Conservation (phyloP, 164 flowering plant genomes). For the Magnolia kwangsiensis region DNA sequence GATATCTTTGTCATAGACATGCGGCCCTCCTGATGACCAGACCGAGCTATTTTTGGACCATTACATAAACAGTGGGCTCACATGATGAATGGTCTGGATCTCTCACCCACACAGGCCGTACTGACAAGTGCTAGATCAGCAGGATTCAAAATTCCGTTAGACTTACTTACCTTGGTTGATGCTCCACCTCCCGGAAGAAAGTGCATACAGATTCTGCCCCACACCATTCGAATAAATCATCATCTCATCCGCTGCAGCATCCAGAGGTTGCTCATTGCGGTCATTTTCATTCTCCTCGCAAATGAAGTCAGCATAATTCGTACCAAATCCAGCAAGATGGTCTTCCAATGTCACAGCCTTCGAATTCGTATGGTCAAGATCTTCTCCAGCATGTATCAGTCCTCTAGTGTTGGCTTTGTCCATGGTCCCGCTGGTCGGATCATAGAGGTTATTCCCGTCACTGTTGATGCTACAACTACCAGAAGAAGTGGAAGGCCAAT, state of each 20-base stretch:
- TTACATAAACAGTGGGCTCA: background rate
- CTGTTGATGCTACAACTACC: constrained; percentile 1
- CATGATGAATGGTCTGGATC: background rate
- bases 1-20: background rate
- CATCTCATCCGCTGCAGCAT: constrained; percentile 35
- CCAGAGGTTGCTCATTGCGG: constrained; percentile 28
- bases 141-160: background rate
- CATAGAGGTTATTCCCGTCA: background rate
- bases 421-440: background rate
- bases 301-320: constrained; percentile 21
- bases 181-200: constrained; percentile 62
- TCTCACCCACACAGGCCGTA: background rate
- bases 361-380: background rate
- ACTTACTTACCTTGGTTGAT: constrained; percentile 43
- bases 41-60: background rate
- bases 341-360: constrained; percentile 23
- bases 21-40: background rate
- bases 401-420: background rate
- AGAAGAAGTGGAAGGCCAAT: constrained; percentile 33
- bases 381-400: background rate
- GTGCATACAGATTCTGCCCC: constrained; percentile 35
- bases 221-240: constrained; percentile 34
- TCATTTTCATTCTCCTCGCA: constrained; percentile 23
- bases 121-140: background rate
- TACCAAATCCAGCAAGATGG: constrained; percentile 27